Evolutionary conservation across 164 flowering plant species (phyloP), one percentile per base, ranked within the genome.

Genomic region (Euptelea pleiosperma): DNA sequence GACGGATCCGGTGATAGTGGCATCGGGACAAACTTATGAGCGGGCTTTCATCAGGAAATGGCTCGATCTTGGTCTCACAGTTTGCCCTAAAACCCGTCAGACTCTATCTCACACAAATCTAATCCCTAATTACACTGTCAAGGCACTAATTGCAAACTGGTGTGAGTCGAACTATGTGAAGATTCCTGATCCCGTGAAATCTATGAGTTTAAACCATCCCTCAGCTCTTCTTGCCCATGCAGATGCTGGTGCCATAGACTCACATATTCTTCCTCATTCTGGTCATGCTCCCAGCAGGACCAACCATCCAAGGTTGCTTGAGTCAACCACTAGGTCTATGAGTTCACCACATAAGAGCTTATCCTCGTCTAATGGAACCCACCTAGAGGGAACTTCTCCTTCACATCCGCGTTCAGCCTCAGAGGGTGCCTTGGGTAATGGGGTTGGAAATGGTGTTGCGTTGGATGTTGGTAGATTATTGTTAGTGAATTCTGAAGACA

Each of bases 1-100:
- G 97, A 84, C 84, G 7, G 97, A 90, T 65, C 97, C 95, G 2
- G 97, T 90, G 3, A 87, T 90, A 66, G 92, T 87, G 50, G 76
- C 87, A 43, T 87, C 97, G 15, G 97, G 95, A 54, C 97, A 90
- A 67, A 90, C 97, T 9, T 90, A 90, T 57, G 97, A 90, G 71
- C 73, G 86, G 49, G 80, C 81, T 43, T 90, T 76, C 66, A 87
- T 90, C 37, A 75, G 73, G 76, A 77, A 71, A 46, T 90, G 97
- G 97, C 77, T 90, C 55, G 92, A 84, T 59, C 82, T 77, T 57
- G 95, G 97, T 28, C 82, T 87, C 51, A 81, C 79, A 43, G 84
- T 85, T 61, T 90, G 97, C 64, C 97, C 97, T 16, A 87, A 85
- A 77, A 90, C 97, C 24, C 74, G 86, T 39, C 90, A 90, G 62